phyloP scores from a whole-genome alignment of 2,329 filamentous ascomycete genomes.

The Aspergillus aculeatinus region DNA sequence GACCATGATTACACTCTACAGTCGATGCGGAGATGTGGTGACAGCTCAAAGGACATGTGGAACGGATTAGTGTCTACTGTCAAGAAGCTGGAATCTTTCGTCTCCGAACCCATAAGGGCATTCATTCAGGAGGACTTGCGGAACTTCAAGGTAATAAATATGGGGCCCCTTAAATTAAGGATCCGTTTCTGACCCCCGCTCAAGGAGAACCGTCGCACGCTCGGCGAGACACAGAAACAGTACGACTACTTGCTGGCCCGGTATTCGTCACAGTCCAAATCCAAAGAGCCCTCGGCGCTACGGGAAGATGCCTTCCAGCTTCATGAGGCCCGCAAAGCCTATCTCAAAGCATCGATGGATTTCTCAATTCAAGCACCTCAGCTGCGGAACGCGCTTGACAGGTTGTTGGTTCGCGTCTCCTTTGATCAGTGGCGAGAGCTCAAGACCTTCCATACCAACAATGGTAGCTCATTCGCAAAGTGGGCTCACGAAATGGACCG shows the following conservation, averaged over 20 bases:
- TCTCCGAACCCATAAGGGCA: slow-evolving; percentile 76
- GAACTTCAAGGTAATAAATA: slow-evolving; percentile 66
- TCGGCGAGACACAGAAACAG: slow-evolving; percentile 78
- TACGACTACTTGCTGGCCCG: slow-evolving; percentile 80
- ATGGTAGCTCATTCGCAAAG: slow-evolving; percentile 60
- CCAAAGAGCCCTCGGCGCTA: slow-evolving; percentile 87
- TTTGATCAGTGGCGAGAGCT: slow-evolving; percentile 87
- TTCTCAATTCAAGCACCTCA: slow-evolving; percentile 87
- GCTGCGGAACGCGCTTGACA: slow-evolving; percentile 78
- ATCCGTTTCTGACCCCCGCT: slow-evolving; percentile 18
- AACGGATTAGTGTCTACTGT: slow-evolving; percentile 69
- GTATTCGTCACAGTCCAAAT: slow-evolving; percentile 82
- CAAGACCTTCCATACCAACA: slow-evolving; percentile 66
- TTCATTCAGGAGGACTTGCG: slow-evolving; percentile 80
- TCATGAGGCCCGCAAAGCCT: slow-evolving; percentile 86
- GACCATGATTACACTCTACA: slow-evolving; percentile 94
- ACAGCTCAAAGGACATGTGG: slow-evolving; percentile 88
- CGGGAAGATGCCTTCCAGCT: slow-evolving; percentile 95
- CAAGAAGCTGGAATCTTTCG: slow-evolving; percentile 72
- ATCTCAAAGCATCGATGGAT: slow-evolving; percentile 89
- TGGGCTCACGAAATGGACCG: slow-evolving; percentile 83
- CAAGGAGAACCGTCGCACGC: slow-evolving; percentile 66
- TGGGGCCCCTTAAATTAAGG: slow-evolving; percentile 6
- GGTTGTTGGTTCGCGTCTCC: slow-evolving; percentile 79
- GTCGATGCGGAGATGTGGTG: slow-evolving; percentile 78